Evolutionary conservation across 371 early-diverging fungal species (phyloP).

Genomic region (Gilbertella persicaria): DNA sequence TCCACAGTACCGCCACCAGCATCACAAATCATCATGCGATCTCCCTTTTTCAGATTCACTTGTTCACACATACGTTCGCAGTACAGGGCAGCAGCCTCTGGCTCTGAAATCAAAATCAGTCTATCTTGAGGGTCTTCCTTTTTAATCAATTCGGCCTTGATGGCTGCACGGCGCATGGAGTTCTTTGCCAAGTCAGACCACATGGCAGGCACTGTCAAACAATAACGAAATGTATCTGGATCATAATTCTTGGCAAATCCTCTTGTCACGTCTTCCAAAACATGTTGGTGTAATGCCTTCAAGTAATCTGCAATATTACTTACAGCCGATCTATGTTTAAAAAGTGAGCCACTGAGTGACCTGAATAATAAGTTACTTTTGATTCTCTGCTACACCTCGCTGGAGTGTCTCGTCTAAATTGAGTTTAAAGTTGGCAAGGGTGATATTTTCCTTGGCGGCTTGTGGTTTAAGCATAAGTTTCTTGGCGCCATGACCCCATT

Average conservation of each 20-base stretch:
- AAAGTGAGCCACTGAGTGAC: neutral
- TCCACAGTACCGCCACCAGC: slow-evolving; percentile 69
- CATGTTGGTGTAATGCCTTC: slow-evolving; percentile 36
- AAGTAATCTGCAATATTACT: slow-evolving; percentile 45
- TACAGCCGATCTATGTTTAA: slow-evolving; percentile 25
- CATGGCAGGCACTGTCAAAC: slow-evolving; percentile 52
- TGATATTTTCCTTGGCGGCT: slow-evolving; percentile 49
- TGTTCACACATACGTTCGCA: slow-evolving; percentile 57
- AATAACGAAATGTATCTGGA: slow-evolving; percentile 44
- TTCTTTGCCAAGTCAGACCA: slow-evolving; percentile 58
- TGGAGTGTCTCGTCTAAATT: slow-evolving; percentile 49
- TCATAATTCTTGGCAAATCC: slow-evolving; percentile 50
- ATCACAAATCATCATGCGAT: slow-evolving; percentile 64
- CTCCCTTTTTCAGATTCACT: slow-evolving; percentile 48
- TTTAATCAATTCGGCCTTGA: slow-evolving; percentile 49
- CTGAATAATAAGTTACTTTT: slow-evolving; percentile 19
- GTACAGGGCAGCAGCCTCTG: slow-evolving; percentile 64
- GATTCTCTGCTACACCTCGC: slow-evolving; percentile 39
- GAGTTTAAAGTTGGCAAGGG: slow-evolving; percentile 57
- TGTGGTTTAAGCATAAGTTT: slow-evolving; percentile 50
- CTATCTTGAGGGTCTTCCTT: slow-evolving; percentile 54
- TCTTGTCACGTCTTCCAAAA: slow-evolving; percentile 38
- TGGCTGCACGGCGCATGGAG: slow-evolving; percentile 57
- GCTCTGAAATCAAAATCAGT: slow-evolving; percentile 57
- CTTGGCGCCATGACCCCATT: slow-evolving; percentile 61